Evolutionary conservation across 371 early-diverging fungal genomes (phyloP).

Genomic region (Pancytospora philotis): DNA sequence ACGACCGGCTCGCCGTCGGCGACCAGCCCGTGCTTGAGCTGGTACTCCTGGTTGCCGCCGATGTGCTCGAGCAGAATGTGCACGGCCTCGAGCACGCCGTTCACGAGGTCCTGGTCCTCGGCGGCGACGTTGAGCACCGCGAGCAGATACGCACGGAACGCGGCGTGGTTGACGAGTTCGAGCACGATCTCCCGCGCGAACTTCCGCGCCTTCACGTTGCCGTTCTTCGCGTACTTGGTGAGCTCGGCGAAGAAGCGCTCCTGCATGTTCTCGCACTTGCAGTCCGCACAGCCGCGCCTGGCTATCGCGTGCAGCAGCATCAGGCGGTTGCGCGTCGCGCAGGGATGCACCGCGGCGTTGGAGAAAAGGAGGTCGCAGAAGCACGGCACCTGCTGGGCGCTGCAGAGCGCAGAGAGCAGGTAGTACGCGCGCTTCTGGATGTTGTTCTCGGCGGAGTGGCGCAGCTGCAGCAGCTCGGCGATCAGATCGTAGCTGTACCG

Average conservation of each 20-base stretch:
- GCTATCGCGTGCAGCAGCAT: constrained; percentile 6
- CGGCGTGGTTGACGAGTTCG: neutral
- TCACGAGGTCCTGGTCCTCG: neutral
- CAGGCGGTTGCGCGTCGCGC: neutral
- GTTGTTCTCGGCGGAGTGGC: neutral
- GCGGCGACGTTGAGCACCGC: neutral
- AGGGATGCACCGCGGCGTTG: neutral
- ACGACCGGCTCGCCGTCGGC: neutral
- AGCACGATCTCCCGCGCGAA: constrained; percentile 1
- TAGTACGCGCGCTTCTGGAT: constrained; percentile 14
- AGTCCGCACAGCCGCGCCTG: neutral
- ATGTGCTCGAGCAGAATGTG: neutral
- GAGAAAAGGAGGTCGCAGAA: constrained; percentile 10
- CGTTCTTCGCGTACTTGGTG: neutral
- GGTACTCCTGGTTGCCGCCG: neutral
- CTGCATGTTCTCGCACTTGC: constrained; percentile 9
- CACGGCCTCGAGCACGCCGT: neutral
- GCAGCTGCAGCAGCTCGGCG: neutral
- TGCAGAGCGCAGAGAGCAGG: neutral
- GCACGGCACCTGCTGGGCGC: neutral
- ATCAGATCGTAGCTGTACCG: constrained; percentile 8
- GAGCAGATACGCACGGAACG: neutral
- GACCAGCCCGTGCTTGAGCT: neutral
- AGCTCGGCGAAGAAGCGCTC: constrained; percentile 11
- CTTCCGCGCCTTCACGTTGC: constrained; percentile 8